phyloP scores from a whole-genome alignment of 108 stramenopile genomes.

The Pseudonitzschia multiseries region DNA sequence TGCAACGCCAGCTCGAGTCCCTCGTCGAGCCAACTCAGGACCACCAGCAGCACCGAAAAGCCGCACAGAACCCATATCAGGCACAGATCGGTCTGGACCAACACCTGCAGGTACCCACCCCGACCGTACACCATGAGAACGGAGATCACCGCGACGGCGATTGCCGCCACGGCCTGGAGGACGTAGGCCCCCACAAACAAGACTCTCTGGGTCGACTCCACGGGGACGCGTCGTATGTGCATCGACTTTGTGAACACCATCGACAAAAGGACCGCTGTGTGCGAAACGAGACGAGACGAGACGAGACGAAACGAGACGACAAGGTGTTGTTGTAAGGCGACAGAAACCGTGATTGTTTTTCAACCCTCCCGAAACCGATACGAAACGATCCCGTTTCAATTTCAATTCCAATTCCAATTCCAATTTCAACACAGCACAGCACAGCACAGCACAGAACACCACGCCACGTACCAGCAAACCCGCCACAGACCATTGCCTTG shows the following conservation, averaged over 20 bases:
- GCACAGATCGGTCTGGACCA: slow-evolving; percentile 71
- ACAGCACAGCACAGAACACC: neutral
- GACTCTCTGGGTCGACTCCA: slow-evolving; percentile 40
- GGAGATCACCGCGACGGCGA: slow-evolving; percentile 51
- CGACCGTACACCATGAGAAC: slow-evolving; percentile 54
- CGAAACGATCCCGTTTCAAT: too few species aligned
- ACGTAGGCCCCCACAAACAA: slow-evolving; percentile 69
- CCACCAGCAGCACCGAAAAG: slow-evolving; percentile 59
- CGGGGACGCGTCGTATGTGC: slow-evolving; percentile 78
- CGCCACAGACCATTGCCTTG: slow-evolving; percentile 73
- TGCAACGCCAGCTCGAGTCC: slow-evolving; percentile 71
- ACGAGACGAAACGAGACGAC: neutral
- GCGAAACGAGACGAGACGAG: neutral
- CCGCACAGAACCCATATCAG: slow-evolving; percentile 61
- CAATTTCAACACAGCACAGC: too few species aligned
- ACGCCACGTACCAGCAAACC: slow-evolving; percentile 39
- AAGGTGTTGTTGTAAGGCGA: neutral
- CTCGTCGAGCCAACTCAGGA: slow-evolving; percentile 74
- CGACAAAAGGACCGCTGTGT: slow-evolving; percentile 54
- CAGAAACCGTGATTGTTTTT: too few species aligned
- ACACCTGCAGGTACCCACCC: slow-evolving; percentile 45
- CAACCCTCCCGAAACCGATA: too few species aligned
- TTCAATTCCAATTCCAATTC: too few species aligned
- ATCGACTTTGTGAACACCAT: slow-evolving; percentile 82
- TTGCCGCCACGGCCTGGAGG: slow-evolving; percentile 53